phyloP scores from a whole-genome alignment of 1,284 basidiomycete genomes.

The Schizophyllum commune region DNA sequence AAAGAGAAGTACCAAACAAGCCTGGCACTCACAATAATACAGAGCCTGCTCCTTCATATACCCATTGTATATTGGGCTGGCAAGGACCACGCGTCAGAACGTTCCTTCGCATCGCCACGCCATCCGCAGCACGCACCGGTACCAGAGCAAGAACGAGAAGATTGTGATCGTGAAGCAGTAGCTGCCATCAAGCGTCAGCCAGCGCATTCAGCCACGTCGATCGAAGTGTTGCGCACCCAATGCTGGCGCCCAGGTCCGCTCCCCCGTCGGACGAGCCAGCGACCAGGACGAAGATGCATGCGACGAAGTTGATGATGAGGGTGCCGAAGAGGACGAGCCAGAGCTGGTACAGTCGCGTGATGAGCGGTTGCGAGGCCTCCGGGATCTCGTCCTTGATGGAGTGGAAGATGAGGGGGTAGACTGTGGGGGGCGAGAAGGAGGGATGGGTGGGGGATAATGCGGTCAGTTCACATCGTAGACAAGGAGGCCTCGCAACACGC shows the following conservation, averaged over 20 bases:
- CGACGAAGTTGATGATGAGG: slow-evolving; percentile 85
- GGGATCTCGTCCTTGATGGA: slow-evolving; percentile 88
- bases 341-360: slow-evolving; percentile 80
- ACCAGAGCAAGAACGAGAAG: slow-evolving; percentile 88
- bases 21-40: slow-evolving; percentile 62
- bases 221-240: slow-evolving; percentile 47
- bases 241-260: slow-evolving; percentile 72
- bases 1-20: slow-evolving; percentile 3
- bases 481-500: slow-evolving; percentile 22
- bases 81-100: neutral
- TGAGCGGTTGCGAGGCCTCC: slow-evolving; percentile 69
- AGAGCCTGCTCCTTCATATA: slow-evolving; percentile 93
- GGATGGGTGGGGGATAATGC: slow-evolving; percentile 10
- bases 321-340: slow-evolving; percentile 81
- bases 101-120: neutral
- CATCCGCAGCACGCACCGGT: slow-evolving; percentile 45
- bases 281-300: slow-evolving; percentile 81
- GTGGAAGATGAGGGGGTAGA: slow-evolving; percentile 93
- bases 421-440: slow-evolving; percentile 30
- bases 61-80: slow-evolving; percentile 90
- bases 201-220: slow-evolving; percentile 12
- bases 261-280: slow-evolving; percentile 73
- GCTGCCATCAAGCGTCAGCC: slow-evolving; percentile 32
- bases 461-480: no score
- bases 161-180: slow-evolving; percentile 80